A percentile compares a stretch with the other conserved stretches of the same genome.
These are phyloP conservation scores for Austroboletus novae-zelandiae DNA, from an alignment of 1,284 basidiomycete species.

Conservation along the genomic window DNA sequence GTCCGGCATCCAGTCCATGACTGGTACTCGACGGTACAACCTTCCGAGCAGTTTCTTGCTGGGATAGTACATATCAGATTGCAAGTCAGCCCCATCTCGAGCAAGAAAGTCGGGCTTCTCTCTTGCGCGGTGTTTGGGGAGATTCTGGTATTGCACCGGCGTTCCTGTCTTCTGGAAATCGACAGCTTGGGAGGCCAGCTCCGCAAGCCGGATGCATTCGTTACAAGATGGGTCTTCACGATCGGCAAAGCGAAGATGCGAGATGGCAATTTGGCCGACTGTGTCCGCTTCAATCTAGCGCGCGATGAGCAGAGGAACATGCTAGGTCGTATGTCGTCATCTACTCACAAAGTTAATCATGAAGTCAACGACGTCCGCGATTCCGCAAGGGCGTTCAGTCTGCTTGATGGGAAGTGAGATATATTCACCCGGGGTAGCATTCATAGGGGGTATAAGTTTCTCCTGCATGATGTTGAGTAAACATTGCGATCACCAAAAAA, in stretches of 20 bases:
- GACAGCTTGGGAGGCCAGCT: constrained; percentile 67
- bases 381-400: constrained; percentile 36
- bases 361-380: constrained; percentile 49
- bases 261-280: constrained; percentile 52
- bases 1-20: constrained; percentile 28
- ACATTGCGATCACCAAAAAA: constrained; percentile 7
- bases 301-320: constrained; percentile 2
- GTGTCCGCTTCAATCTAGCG: constrained; percentile 54
- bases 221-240: constrained; percentile 53
- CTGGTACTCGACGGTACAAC: constrained; percentile 39
- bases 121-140: constrained; percentile 44
- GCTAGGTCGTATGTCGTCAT: neutral
- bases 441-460: constrained; percentile 24
- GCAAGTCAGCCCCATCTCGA: constrained; percentile 34
- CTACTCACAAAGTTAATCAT: constrained; percentile 45
- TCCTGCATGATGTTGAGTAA: constrained; percentile 21
- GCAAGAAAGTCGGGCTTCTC: constrained; percentile 43
- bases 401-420: constrained; percentile 32
- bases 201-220: constrained; percentile 53
- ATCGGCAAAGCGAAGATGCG: constrained; percentile 57
- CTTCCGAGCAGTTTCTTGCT: constrained; percentile 39
- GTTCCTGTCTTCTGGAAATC: constrained; percentile 68
- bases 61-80: constrained; percentile 32
- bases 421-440: constrained; percentile 37
- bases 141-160: constrained; percentile 45